phyloP scores from a whole-genome alignment of 805 yeast species.

The Tetrapisispora arboricola region DNA sequence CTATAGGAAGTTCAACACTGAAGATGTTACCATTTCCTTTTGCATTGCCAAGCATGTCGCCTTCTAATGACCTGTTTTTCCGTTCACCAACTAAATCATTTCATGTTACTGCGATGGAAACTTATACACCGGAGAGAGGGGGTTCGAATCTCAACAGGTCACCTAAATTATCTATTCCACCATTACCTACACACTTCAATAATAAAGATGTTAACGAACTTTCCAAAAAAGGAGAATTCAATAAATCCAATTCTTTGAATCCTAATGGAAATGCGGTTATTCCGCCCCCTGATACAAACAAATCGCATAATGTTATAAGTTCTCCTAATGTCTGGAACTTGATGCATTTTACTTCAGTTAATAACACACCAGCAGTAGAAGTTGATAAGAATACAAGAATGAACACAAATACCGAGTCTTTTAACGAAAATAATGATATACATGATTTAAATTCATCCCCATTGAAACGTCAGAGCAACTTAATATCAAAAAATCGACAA shows the following conservation, averaged over 20 bases:
- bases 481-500: conserved; percentile 1
- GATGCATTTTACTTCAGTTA: conserved; percentile 58
- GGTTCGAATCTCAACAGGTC: conserved; percentile 15
- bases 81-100: conserved; percentile 35
- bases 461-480: conserved; percentile 14
- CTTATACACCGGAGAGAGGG: conserved; percentile 57
- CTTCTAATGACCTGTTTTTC: conserved; percentile 18
- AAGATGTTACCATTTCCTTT: background rate
- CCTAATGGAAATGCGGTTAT: background rate
- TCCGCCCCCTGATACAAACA: conserved; percentile 1
- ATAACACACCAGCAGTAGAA: conserved; percentile 27
- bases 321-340: conserved; percentile 94
- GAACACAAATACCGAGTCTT: background rate
- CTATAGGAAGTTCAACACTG: background rate
- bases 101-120: conserved; percentile 44
- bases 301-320: conserved; percentile 23
- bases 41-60: conserved; percentile 10
- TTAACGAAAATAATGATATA: conserved; percentile 4
- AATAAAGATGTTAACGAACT: background rate
- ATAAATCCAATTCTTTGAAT: conserved; percentile 7
- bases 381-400: conserved; percentile 4
- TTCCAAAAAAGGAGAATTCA: background rate
- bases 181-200: background rate
- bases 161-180: conserved; percentile 6
- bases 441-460: conserved; percentile 23